Evolutionary conservation across 176 grass and related monocot species (phyloP).

Genomic region (Aegilops sharonensis): DNA sequence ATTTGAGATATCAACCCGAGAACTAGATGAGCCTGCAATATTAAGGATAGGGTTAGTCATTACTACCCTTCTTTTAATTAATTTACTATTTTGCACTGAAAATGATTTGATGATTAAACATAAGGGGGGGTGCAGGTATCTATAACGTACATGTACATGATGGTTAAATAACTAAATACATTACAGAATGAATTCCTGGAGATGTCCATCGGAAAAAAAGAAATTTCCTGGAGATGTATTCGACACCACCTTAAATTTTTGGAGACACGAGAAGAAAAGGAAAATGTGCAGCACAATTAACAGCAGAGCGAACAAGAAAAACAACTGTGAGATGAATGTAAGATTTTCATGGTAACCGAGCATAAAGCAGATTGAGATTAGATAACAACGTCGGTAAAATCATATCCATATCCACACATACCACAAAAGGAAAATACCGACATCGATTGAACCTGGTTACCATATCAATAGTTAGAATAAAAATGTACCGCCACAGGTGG

Average conservation of each 20-base stretch:
- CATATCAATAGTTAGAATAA: neutral
- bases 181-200: no score
- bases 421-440: neutral
- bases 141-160: neutral
- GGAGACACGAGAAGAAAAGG: no score
- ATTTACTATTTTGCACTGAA: neutral
- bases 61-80: neutral
- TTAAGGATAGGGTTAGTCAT: constrained; percentile 25
- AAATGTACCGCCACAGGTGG: neutral
- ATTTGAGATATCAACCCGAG: constrained; percentile 95
- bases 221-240: no score
- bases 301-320: no score
- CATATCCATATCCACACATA: neutral
- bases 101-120: neutral
- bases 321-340: no score
- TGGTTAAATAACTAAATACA: no score
- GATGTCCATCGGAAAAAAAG: no score
- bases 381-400: no score
- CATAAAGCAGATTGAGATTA: no score
- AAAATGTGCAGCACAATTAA: no score
- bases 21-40: constrained; percentile 78
- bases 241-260: no score
- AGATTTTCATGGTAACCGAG: no score
- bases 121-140: neutral
- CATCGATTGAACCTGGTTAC: neutral